Evolutionary conservation across 306 rosid species (phyloP), one percentile per base, ranked within the genome.

Genomic region (Notholithocarpus densiflorus): DNA sequence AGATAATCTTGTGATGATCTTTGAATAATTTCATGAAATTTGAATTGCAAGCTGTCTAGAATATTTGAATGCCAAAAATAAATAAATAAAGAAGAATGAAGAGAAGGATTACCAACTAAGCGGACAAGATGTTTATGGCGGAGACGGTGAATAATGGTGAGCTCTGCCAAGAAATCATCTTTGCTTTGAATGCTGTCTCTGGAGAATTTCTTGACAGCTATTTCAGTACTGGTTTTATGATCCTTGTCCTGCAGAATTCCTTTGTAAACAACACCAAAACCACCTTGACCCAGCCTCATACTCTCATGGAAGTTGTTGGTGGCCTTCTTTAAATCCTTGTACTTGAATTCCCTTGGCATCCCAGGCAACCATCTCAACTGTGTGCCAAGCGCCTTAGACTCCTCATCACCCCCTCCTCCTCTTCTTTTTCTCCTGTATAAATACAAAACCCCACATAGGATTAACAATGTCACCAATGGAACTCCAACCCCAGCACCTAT

Each of bases 91-190:
- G 64, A 57, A 17, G 52, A 45, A 45, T 45, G 15, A 45, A 45
- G 52, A 11, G 52, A 15, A n/a, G 15, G 15, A 40, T 56, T 81
- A 83, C 89, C 91, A 17, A 85, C 80, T 79, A 88, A 74, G 26
- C 88, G 81, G 23, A 86, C 89, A 9, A 88, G 89, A 79, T 88
- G 83, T 73, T 73, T 83, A 75, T 88, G 91, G 57, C 89, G 91
- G 74, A 88, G 91, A 21, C 86, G 83, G 72, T 88, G 88, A 79
- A 88, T 88, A 6, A 88, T 88, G 68, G 91, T 86, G 66, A 86
- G 86, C 86, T 86, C 91, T 37, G 89, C 91, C 77, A 86, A 60
- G 84, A 88, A 88, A 79, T 88, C 88, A 13, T 78, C 84, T 75
- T 73, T 81, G 64, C 91, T 79, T 66, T 85, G 56, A 40, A 86